phyloP scores from a whole-genome alignment of 83 land plant genomes.

The Thuja plicata region DNA sequence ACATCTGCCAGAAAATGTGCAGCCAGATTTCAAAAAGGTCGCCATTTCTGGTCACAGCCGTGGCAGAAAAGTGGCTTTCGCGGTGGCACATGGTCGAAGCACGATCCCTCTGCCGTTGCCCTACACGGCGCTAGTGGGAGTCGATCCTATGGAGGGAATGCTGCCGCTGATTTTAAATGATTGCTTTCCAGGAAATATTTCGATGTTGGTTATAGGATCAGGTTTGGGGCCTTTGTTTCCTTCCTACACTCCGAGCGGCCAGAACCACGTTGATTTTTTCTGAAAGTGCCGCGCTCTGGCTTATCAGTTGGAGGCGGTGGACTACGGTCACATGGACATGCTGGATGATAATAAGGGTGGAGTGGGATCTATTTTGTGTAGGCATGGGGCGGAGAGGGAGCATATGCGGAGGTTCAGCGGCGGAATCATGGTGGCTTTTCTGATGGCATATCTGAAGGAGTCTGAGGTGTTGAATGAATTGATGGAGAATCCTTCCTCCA shows the following conservation, averaged over 20 bases:
- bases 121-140: slow-evolving; percentile 25
- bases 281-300: slow-evolving; percentile 31
- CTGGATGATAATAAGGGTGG: slow-evolving; percentile 31
- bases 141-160: slow-evolving; percentile 79
- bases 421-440: slow-evolving; percentile 45
- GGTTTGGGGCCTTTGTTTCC: slow-evolving; percentile 15
- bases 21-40: slow-evolving; percentile 33
- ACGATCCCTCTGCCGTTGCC: not conserved
- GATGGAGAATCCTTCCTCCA: not conserved
- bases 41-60: slow-evolving; percentile 85
- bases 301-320: slow-evolving; percentile 37
- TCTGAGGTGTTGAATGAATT: not conserved
- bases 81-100: not conserved
- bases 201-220: slow-evolving; percentile 12
- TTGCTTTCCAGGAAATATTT: slow-evolving; percentile 42
- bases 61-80: slow-evolving; percentile 78
- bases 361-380: slow-evolving; percentile 17
- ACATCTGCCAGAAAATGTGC: slow-evolving; percentile 23
- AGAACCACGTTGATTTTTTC: slow-evolving; percentile 42
- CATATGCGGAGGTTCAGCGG: slow-evolving; percentile 47
- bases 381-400: slow-evolving; percentile 27
- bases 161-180: slow-evolving; percentile 57
- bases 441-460: not conserved
- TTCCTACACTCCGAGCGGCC: slow-evolving; percentile 49
- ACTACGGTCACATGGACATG: slow-evolving; percentile 56